Base-by-base conservation (phyloP, 208 protist genomes). In the Wallacemonas sp. region DNA sequence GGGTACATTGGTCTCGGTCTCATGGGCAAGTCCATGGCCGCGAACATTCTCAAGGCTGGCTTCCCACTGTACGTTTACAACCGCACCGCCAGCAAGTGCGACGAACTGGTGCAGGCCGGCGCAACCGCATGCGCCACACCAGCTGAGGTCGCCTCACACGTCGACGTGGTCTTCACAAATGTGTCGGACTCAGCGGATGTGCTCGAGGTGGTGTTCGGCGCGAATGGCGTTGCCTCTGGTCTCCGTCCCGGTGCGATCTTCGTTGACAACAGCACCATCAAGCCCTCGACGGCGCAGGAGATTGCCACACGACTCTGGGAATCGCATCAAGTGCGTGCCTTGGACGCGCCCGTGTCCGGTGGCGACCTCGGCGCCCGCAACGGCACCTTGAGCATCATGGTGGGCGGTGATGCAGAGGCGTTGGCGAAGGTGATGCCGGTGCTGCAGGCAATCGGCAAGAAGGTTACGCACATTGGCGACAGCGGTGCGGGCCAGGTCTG, bases 321-420 rank as follows among this genome's bases (percentile, higher is more conserved):
- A 37, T 75, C 80, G 34, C 81, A 91, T 55, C 67, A 91, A 46
- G 87, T 97, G 33, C 63, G 65, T 21, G 83, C 83, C 19, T 69
- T 99, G 9, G 97, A 99, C 66, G 92, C 94, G 5, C 97, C 97
- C n/a, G 96, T 98, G 9, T 97, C 92, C n/a, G 94, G 94, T 29
- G 95, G 93, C 4, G 93, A 98, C 67, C 73, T 98, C 36, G 95
- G 95, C n/a, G 94, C 97, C 13, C 66, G 80, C 54, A 88, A 98
- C 64, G 97, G 85, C 8, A 95, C 86, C 2, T 81, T 99, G 10
- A 94, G 88, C 33, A 97, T 99, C 46, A 98, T 99, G 93, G 85
- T 97, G 17, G 97, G 97, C 48, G 97, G 97, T 29, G 90, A 97
- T 17, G 76, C 75, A 8, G 79, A 57, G 44, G 85, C 84, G 26